Conservation (phyloP, 208 protist genomes). For the Acanthamoeba lugdunensis region DNA sequence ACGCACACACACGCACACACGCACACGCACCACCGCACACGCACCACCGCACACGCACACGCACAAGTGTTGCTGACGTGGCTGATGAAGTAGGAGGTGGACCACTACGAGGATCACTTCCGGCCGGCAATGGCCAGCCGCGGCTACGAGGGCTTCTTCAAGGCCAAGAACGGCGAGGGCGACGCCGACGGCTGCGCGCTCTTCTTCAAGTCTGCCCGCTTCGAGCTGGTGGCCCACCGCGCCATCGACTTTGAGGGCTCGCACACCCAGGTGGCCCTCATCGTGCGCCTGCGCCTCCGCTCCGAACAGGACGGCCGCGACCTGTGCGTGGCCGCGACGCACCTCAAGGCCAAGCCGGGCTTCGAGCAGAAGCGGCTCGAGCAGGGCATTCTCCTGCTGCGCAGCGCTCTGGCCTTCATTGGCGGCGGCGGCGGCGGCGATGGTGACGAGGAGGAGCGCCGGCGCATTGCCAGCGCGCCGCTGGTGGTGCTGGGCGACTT, state of each 20-base stretch:
- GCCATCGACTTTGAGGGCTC: neutral
- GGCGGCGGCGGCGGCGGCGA: neutral
- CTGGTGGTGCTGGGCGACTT: conserved; percentile 43
- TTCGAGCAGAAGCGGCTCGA: conserved; percentile 33
- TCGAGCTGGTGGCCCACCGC: conserved; percentile 3
- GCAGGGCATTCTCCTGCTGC: conserved; percentile 13
- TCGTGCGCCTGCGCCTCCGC: neutral
- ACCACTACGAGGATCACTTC: conserved; percentile 34
- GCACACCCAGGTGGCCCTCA: neutral
- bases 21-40: too few species aligned
- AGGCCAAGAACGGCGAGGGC: conserved; percentile 4
- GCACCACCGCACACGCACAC: too few species aligned
- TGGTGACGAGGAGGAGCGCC: neutral
- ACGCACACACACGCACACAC: too few species aligned
- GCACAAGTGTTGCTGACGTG: neutral
- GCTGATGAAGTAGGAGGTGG: conserved; percentile 12
- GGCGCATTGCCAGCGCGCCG: neutral
- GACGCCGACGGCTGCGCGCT: conserved; percentile 22
- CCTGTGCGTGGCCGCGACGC: conserved; percentile 21
- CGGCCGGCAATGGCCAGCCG: neutral
- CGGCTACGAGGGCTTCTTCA: conserved; percentile 44
- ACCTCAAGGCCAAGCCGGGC: conserved; percentile 33
- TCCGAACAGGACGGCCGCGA: neutral
- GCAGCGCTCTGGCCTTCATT: neutral
- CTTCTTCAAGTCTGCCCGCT: neutral